Evolutionary conservation across 371 early-diverging fungal species (phyloP).

Genomic region (Choanephora cucurbitarum): DNA sequence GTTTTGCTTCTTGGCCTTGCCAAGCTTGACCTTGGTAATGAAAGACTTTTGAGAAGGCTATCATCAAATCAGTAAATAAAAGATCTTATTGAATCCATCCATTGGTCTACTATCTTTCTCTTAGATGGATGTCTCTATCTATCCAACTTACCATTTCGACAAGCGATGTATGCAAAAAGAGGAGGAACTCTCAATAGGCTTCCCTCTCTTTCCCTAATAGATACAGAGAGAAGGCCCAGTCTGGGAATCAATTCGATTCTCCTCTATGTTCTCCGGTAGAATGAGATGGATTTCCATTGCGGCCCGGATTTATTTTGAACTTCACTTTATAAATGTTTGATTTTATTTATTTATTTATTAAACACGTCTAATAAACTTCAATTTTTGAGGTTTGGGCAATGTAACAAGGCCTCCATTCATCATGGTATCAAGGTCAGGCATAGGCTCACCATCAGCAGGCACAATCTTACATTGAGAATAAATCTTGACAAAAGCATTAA

Average conservation of each 20-base stretch:
- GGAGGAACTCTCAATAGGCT: conserved; percentile 4
- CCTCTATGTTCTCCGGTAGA: background rate
- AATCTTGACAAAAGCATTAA: conserved; percentile 3
- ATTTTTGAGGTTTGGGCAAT: conserved; percentile 7
- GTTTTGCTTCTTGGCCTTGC: conserved; percentile 98
- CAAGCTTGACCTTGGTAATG: conserved; percentile 96
- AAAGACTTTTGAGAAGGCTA: conserved; percentile 96
- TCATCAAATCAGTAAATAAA: background rate
- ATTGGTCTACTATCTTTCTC: background rate
- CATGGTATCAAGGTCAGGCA: conserved; percentile 5
- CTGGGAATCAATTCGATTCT: background rate
- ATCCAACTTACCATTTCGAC: conserved; percentile 20
- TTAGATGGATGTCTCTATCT: background rate
- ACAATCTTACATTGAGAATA: conserved; percentile 11
- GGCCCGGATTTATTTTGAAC: background rate
- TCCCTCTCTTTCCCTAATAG: background rate
- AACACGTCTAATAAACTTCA: conserved; percentile 6
- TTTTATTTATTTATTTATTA: too few relatives aligned
- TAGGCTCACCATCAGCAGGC: background rate
- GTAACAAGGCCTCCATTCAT: conserved; percentile 7
- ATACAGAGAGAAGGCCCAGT: background rate
- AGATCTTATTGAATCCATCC: background rate
- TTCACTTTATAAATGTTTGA: too few relatives aligned
- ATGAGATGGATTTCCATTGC: background rate
- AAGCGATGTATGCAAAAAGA: conserved; percentile 22